Evolutionary conservation across 345 rosid species (phyloP).

Genomic region (Eucalyptus fibrosa): DNA sequence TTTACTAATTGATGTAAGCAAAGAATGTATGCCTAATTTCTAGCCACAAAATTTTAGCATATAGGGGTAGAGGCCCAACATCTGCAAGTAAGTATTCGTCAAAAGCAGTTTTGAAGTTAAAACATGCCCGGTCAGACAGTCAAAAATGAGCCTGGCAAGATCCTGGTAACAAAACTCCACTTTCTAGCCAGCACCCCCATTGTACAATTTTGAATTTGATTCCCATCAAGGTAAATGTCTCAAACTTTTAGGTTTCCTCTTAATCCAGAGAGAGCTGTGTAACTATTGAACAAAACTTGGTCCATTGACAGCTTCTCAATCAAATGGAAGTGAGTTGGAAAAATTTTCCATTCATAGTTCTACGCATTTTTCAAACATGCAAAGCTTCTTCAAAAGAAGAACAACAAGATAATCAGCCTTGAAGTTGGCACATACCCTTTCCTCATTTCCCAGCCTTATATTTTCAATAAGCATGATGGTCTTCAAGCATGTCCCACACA

Average conservation of each 20-base stretch:
- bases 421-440: constrained; percentile 32
- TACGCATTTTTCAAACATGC: background rate
- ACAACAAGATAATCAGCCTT: background rate
- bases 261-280: background rate
- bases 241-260: background rate
- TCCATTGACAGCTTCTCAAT: background rate
- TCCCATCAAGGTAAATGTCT: background rate
- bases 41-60: background rate
- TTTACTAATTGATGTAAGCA: background rate
- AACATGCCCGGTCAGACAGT: background rate
- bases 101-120: background rate
- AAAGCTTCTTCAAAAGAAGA: background rate
- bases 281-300: background rate
- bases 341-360: background rate
- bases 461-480: constrained; percentile 87
- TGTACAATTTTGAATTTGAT: background rate
- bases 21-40: background rate
- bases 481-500: constrained; percentile 86
- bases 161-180: background rate
- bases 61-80: background rate
- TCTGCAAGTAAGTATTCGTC: background rate
- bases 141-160: background rate
- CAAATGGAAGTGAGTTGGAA: background rate
- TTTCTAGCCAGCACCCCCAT: background rate
- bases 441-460: constrained; percentile 30